Evolutionary conservation across 169 alveolate genomes (phyloP), one percentile per base, ranked within the genome.

Genomic region (Eimeria falciformis): DNA sequence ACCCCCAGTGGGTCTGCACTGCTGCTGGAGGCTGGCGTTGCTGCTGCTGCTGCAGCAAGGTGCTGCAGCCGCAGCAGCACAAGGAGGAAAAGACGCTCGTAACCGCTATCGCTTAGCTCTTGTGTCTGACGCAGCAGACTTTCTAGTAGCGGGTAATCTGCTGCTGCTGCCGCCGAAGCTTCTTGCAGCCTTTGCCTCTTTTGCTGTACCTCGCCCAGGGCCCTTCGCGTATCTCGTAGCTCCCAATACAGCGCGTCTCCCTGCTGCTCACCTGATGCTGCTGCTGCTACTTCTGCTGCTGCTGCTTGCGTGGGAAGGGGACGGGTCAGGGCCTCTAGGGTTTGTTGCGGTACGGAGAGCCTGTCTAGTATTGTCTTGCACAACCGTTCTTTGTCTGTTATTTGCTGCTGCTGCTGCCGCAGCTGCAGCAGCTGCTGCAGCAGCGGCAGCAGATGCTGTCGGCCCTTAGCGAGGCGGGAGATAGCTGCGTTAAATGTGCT

Each of bases 341-440:
- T 33, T 1, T 68, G 79, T 7, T 23, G 79, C 11, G 79, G 79
- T 9, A 68, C 47, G n/a, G 47, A 68, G 47, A 68, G 40, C 21
- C 79, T 33, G 14, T 68, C n/a, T 0, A 68, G 46, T 5, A 68
- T 25, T 5, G 46, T 1, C 40, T 14, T 25, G 29, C 79, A 68
- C 21, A 33, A 21, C 25, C 47, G 18, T 33, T 68, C 79, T 68
- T 68, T 68, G 79, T 68, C 47, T 68, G 79, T 27, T 5, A 68
- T 33, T 17, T 68, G 79, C 47, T 68, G 79, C 79, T 68, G 79
- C 79, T 68, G 50, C 79, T 25, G 40, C 47, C 79, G 79, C 79
- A 68, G 79, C 65, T 53, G 17, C n/a, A 53, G 65, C 79, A 68
- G 79, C 79, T 68, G 79, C 79, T 68, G 79, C 79, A 68, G 79